A percentile compares a stretch with the other conserved stretches of the same genome.
Conservation (phyloP, 2,329 filamentous ascomycete genomes). For the Cladosporium austrohemisphaericum region DNA sequence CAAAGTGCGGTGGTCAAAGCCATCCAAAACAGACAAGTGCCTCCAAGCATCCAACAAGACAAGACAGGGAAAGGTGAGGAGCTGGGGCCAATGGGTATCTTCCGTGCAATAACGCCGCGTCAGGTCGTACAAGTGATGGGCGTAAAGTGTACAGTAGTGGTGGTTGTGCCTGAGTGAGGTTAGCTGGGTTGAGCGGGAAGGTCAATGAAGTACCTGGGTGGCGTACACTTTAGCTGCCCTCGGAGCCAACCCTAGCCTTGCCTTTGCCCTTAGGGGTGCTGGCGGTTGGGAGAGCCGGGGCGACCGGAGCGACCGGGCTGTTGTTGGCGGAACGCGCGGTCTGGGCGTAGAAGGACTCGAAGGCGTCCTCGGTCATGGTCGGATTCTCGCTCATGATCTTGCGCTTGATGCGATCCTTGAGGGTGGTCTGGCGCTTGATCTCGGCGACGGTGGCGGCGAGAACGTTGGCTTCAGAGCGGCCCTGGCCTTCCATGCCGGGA, state of each 20-base stretch:
- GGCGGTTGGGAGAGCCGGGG: background rate
- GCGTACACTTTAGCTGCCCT: conserved; percentile 2
- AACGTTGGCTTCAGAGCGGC: conserved; percentile 81
- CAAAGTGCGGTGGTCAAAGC: background rate
- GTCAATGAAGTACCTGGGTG: background rate
- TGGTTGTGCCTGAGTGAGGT: background rate
- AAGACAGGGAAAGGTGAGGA: too few species aligned
- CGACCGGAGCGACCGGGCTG: background rate
- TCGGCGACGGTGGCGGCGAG: conserved; percentile 52
- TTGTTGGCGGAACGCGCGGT: too few species aligned
- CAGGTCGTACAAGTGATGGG: background rate
- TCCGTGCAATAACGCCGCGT: background rate
- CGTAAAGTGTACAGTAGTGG: background rate
- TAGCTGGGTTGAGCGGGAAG: background rate
- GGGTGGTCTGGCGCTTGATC: conserved; percentile 7
- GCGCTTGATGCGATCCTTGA: conserved; percentile 8
- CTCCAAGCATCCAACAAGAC: too few species aligned
- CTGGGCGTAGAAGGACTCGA: conserved; percentile 22
- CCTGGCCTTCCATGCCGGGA: conserved; percentile 76
- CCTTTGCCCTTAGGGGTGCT: background rate
- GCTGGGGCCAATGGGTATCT: too few species aligned
- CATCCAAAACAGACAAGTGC: too few species aligned
- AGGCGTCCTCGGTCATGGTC: background rate
- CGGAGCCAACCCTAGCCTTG: conserved; percentile 1
- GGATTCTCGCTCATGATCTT: background rate